These are phyloP conservation scores for Venturiaceae sp. DNA, from an alignment of 2,329 filamentous ascomycete species.

Conservation along the genomic window DNA sequence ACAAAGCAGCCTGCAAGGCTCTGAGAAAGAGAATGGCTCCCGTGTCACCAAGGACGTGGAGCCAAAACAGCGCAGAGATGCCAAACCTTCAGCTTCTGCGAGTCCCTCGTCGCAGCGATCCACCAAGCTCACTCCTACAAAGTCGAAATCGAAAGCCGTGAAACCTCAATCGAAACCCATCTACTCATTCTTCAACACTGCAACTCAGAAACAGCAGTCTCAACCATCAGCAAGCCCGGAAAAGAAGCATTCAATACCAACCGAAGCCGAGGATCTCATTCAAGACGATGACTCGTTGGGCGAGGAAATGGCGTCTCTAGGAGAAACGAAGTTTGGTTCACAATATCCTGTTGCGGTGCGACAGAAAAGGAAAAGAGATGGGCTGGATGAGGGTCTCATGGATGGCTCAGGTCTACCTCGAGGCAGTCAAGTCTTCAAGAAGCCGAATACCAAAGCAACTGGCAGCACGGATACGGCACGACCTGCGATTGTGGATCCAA, in stretches of 20 bases:
- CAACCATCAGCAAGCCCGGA: constrained; percentile 30
- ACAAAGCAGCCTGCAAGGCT: not conserved
- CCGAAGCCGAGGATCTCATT: constrained; percentile 24
- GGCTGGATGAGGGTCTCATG: not conserved
- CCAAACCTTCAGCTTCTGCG: not conserved
- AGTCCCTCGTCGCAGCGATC: not conserved
- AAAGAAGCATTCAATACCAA: constrained; percentile 17
- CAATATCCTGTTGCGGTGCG: constrained; percentile 1
- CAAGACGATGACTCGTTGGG: constrained; percentile 24
- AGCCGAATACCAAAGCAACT: not conserved
- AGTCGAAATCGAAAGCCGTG: not conserved
- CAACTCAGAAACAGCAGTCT: constrained; percentile 28
- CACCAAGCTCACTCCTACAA: not conserved
- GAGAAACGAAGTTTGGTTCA: constrained; percentile 3
- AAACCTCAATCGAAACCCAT: not conserved
- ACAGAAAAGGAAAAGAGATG: constrained; percentile 5
- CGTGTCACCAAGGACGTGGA: not conserved
- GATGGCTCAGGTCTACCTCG: not conserved
- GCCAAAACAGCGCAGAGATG: not conserved
- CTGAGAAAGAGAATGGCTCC: not conserved
- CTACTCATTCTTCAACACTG: constrained; percentile 37
- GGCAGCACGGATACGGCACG: not conserved
- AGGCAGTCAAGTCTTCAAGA: constrained; percentile 5
- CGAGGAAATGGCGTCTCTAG: constrained; percentile 11
- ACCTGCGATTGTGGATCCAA: constrained; percentile 38